Base-by-base conservation (phyloP, 306 rosid species). In the Pyrus pyrifolia region DNA sequence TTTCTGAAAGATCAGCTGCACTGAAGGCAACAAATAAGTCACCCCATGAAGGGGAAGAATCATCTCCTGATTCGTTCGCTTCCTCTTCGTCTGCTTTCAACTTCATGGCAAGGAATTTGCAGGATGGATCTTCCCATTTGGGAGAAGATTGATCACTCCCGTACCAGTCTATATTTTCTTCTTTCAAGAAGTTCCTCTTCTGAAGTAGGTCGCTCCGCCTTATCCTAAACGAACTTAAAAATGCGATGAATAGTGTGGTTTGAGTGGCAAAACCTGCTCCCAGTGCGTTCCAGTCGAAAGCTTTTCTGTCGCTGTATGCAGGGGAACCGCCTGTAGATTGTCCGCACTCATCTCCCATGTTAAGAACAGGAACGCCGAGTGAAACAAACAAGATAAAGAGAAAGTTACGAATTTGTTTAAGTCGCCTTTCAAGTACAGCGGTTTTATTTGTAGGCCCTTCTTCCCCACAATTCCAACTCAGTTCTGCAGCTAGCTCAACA, bases 281-380 rank as follows among this genome's bases (percentile, higher is more conserved):
- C 62, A 88, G 75, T 44, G 90, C 73, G 64, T 78, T 83, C 98
- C 98, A 92, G 58, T 90, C 87, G 23, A 90, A 87, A 35, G 91
- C 76, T 33, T 85, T 87, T 72, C 86, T 83, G 69, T 74, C 88
- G 3, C 74, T 81, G 38, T 79, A 79, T 70, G 89, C 88, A 64
- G 76, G 80, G 31, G 92, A 92, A 72, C 93, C 97, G 31, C 91
- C 91, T 67, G 86, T 74, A 68, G 95, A 89, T 64, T 84, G 92
- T 72, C 96, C 98, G 59, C 96, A 92, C 80, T 92, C 98, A 44
- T 95, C 98, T 79, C 98, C 96, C 97, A 92, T 92, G 87, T 85
- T 89, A 78, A 95, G 91, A 84, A 95, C 87, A 81, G 97, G 98
- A 60, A 92, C 93, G 31, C 98, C 98, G 75, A 92, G 76, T 27